Evolutionary conservation across 495 filamentous ascomycete species (phyloP).

Genomic region (Lophiostoma macrostomum): DNA sequence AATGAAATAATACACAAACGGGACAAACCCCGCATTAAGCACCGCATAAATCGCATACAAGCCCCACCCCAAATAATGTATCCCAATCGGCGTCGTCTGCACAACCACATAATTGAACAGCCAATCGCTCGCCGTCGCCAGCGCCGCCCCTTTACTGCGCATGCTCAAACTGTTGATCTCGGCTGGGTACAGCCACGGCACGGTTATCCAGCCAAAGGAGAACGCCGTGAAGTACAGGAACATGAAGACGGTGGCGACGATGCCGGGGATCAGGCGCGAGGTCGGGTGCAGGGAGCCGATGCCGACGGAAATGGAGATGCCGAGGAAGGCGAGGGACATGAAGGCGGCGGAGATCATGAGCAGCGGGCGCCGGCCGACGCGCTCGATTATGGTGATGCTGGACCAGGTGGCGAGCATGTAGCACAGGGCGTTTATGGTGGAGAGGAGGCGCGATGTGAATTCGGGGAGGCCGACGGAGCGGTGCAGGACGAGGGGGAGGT

Average conservation of each 20-base stretch:
- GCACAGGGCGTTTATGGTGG: constrained; percentile 47
- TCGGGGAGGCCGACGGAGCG: constrained; percentile 49
- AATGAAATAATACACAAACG: constrained; percentile 40
- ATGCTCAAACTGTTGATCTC: constrained; percentile 39
- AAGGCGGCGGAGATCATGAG: constrained; percentile 49
- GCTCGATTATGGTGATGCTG: constrained; percentile 50
- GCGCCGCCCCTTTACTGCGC: constrained; percentile 34
- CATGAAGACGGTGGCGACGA: constrained; percentile 34
- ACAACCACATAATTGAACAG: constrained; percentile 36
- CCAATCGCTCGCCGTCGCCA: constrained; percentile 37
- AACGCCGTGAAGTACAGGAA: constrained; percentile 38
- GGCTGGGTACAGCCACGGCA: constrained; percentile 40
- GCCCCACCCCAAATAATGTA: constrained; percentile 37
- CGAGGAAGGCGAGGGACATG: constrained; percentile 43
- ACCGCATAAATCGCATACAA: constrained; percentile 42
- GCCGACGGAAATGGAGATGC: constrained; percentile 40
- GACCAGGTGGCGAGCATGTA: constrained; percentile 44
- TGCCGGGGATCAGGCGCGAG: constrained; percentile 27
- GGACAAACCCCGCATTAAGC: constrained; percentile 37
- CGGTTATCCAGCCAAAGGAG: constrained; percentile 25
- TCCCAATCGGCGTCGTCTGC: constrained; percentile 39
- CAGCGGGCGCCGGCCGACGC: constrained; percentile 50
- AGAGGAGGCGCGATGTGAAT: constrained; percentile 50
- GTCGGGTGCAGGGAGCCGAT: too few species aligned
- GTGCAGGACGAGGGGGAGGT: constrained; percentile 53